A percentile compares a stretch with the other conserved stretches of the same genome.
Evolutionary conservation across 2,329 filamentous ascomycete species (phyloP).

Genomic region (Immersiporthe knoxdaviesiana): DNA sequence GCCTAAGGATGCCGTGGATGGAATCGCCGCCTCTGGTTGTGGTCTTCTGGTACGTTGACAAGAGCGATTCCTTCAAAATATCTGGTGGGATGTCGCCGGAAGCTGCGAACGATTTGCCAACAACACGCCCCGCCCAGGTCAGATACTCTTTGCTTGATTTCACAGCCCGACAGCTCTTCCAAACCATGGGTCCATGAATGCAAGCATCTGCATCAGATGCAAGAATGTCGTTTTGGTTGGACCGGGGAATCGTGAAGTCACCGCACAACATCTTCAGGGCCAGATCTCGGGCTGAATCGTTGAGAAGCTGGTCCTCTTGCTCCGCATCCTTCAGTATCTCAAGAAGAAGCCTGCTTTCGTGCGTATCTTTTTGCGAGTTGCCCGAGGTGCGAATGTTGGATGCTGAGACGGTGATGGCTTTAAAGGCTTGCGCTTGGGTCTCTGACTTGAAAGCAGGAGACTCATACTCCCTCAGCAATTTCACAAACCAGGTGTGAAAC

Average conservation of each 20-base stretch:
- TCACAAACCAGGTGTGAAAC: constrained; percentile 80
- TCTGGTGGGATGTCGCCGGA: constrained; percentile 69
- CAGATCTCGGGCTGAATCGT: constrained; percentile 68
- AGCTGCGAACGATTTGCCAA: constrained; percentile 82
- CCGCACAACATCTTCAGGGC: constrained; percentile 75
- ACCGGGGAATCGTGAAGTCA: constrained; percentile 67
- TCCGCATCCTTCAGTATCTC: constrained; percentile 77
- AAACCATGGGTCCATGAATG: constrained; percentile 67
- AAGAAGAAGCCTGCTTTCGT: constrained; percentile 81
- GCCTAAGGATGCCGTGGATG: constrained; percentile 63
- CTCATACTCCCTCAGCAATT: constrained; percentile 67
- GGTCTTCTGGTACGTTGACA: constrained; percentile 53
- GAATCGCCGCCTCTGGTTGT: constrained; percentile 58
- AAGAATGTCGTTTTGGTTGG: constrained; percentile 67
- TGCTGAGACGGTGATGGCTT: constrained; percentile 69
- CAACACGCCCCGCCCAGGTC: constrained; percentile 81
- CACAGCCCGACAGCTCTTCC: constrained; percentile 72
- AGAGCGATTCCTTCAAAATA: constrained; percentile 62
- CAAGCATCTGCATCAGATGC: constrained; percentile 67
- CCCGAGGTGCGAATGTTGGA: constrained; percentile 68
- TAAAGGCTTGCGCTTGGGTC: constrained; percentile 61
- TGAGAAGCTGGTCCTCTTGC: constrained; percentile 65
- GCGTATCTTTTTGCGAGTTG: constrained; percentile 68
- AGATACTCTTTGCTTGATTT: constrained; percentile 70
- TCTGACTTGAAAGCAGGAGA: constrained; percentile 55